Conservation (phyloP, 345 rosid species). For the Eucalyptus sp. region DNA sequence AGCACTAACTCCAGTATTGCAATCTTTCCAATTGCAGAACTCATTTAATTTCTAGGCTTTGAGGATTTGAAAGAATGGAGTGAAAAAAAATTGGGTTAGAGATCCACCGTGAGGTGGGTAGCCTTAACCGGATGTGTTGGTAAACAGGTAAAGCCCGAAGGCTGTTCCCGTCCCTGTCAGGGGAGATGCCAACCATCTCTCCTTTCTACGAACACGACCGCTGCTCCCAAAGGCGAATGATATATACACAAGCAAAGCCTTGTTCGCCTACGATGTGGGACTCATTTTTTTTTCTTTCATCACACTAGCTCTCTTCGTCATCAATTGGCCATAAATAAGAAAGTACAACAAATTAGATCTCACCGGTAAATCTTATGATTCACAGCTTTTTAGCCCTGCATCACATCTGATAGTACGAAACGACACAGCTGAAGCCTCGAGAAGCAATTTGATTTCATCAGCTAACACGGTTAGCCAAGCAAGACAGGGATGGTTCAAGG, state of each 20-base stretch:
- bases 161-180: constrained; percentile 38
- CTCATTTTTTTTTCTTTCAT: background rate
- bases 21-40: background rate
- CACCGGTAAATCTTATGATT: background rate
- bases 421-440: background rate
- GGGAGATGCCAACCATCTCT: constrained; percentile 51
- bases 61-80: background rate
- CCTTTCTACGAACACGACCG: constrained; percentile 5
- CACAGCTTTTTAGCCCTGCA: background rate
- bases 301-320: background rate
- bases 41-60: background rate
- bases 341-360: background rate
- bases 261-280: background rate
- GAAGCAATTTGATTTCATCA: background rate
- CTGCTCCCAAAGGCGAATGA: accelerated
- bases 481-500: background rate
- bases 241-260: background rate
- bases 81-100: background rate
- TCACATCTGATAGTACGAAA: background rate
- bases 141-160: constrained; percentile 8
- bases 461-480: background rate
- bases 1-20: background rate
- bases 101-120: background rate
- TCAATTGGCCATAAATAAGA: background rate
- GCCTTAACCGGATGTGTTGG: constrained; percentile 7